Evolutionary conservation across 177 flowering plant genomes (phyloP), one percentile per base, ranked within the genome.

Genomic region (Vitis hybrid): DNA sequence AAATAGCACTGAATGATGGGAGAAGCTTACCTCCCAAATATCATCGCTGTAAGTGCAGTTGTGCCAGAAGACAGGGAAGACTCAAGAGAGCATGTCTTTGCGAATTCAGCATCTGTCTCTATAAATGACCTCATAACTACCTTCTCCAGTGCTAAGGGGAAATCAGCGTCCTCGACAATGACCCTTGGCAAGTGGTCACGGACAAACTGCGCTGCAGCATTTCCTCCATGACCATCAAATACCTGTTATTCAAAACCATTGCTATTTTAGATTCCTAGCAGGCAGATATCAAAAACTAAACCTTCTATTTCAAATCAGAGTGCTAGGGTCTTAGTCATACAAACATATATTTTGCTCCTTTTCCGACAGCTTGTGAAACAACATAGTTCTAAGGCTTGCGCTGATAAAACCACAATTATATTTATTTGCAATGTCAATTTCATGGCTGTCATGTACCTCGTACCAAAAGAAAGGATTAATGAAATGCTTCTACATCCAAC

Each of bases 221-320:
- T 89, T 71, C 98, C 97, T 52, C 88, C 97, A 84, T 94, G 98
- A 49, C 98, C 98, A 85, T 92, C 98, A 84, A 94, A 94, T 52
- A 94, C 97, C 98, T 94, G 78, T 56, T 33, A 33, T 14, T 45
- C 49, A 49, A 51, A 51, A 10, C 33, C 64, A 50, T 45, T 49
- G 29, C 39, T 4, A 64, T 15, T 39, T 15, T 12, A 45, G 13
- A 69, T 52, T 14, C 9, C 52, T 13, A 39, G 45, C 45, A 39
- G 45, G 45, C 1, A 0, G 45, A 39, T 39, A 39, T 39, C 45
- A 39, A 39, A 39, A 7, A 39, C 45, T 39, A 0, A 39, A 39
- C 45, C 45, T 39, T 39, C 29, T 26, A 26, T 26, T 26, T 26
- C 29, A 26, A 26, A 26, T 26, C 29, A 26, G 29, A 26, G 29